Base-by-base conservation (phyloP, 371 early-diverging fungal genomes). In the Actinomortierella wolfii region DNA sequence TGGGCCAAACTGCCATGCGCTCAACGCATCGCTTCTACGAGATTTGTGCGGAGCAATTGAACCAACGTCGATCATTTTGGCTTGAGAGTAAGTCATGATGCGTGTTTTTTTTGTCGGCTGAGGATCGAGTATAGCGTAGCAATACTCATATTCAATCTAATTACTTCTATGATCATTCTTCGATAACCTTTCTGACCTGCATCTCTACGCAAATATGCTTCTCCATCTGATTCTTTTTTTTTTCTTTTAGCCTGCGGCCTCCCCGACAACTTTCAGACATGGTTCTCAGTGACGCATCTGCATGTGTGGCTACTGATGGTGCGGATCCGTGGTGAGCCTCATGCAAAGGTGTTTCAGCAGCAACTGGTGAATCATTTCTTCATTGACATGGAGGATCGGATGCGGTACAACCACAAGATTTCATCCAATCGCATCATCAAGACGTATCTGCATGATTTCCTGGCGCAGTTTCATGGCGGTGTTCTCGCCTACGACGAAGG, bases 241-340 rank as follows among this genome's bases (percentile, higher is more conserved):
- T 42, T 40, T 20, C 14, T 17, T 20, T 34, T 74, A 89, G 88
- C 77, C 11, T 89, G 89, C 57, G 85, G 85, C 23, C 77, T 97
- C 28, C 91, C 91, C 14, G 92, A 92, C 64, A 94, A 91, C 67
- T 96, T 96, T 68, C 94, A 97, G 76, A 90, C 97, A 5, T 98
- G 98, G 98, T 97, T 96, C 61, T 81, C 88, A 18, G 82, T 96
- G 15, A 93, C 94, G 0, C 89, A 92, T 42, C 76, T 98, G 48
- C 97, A 97, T 66, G 86, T 97, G 0, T 98, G 98, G 98, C 88
- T 97, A 86, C 71, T 89, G 62, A 92, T 90, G 89, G 93, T 92
- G 13, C 89, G 95, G 43, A 76, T 92, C 21, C 85, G 94, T 54
- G 85, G 85, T 7, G 89, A 90, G 52, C 76, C 81, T 4, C 78